Conservation (phyloP, 345 rosid genomes). For the Syzygium jambos region DNA sequence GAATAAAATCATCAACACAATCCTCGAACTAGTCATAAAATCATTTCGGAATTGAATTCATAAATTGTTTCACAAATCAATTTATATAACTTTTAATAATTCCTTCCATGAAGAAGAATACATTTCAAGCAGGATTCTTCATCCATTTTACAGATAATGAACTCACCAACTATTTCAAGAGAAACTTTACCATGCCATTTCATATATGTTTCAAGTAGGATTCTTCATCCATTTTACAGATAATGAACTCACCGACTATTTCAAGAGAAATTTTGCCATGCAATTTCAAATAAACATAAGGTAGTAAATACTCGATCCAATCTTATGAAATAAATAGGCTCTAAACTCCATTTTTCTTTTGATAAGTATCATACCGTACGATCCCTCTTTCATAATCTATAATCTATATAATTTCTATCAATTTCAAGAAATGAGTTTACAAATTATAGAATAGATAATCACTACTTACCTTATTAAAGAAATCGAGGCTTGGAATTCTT, state of each 20-base stretch:
- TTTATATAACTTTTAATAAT: accelerated
- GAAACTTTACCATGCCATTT: not conserved
- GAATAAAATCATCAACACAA: not conserved
- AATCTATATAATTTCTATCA: not conserved
- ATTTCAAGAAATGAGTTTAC: not conserved
- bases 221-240: not conserved
- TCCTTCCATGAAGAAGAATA: not conserved
- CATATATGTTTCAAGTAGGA: not conserved
- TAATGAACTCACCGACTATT: not conserved
- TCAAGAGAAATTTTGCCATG: not conserved
- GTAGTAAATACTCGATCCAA: not conserved
- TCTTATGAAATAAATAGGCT: not conserved
- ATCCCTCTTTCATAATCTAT: not conserved
- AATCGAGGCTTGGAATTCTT: not conserved
- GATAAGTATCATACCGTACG: not conserved
- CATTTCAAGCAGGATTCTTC: not conserved
- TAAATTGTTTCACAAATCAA: not conserved
- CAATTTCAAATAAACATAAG: not conserved
- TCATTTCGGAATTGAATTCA: not conserved
- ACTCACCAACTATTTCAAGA: not conserved
- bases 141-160: not conserved
- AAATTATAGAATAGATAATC: not conserved
- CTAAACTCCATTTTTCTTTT: not conserved
- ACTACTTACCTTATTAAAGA: not conserved
- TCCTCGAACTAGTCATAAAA: not conserved